Percentiles rank a stretch among this genome's conserved stretches.
These are phyloP conservation scores for Eimeria maxima DNA, from an alignment of 169 alveolate species.

Conservation along the genomic window DNA sequence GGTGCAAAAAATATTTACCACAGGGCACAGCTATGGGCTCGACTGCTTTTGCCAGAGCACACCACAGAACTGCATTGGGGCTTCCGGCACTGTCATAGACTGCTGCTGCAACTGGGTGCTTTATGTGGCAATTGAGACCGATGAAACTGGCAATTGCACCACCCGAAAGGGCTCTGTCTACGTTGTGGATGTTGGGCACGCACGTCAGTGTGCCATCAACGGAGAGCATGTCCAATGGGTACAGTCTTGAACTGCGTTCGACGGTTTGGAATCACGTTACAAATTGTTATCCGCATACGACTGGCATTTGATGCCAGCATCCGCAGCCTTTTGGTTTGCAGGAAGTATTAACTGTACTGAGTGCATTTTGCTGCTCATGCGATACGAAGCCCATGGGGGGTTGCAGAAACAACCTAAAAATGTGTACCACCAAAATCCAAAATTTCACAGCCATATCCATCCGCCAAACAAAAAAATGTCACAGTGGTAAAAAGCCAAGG, in stretches of 20 bases:
- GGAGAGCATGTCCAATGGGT: not conserved
- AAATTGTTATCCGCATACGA: not conserved
- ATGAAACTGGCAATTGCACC: not conserved
- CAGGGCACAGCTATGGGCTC: not conserved
- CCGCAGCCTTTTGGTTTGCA: not conserved
- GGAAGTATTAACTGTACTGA: not conserved
- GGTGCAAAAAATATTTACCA: not conserved
- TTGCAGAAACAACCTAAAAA: not conserved
- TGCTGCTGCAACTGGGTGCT: not conserved
- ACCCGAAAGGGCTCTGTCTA: not conserved
- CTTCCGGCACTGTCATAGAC: not conserved
- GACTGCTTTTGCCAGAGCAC: not conserved
- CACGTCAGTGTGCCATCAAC: not conserved
- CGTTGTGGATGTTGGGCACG: not conserved
- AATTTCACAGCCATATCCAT: not conserved
- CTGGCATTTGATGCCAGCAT: not conserved
- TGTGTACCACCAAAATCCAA: not conserved
- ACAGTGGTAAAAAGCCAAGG: not conserved
- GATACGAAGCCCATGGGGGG: not conserved
- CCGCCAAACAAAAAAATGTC: constrained; percentile 37
- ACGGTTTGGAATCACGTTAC: not conserved
- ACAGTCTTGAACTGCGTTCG: not conserved
- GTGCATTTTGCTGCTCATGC: not conserved
- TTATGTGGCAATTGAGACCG: not conserved
- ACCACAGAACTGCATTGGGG: not conserved